Base-by-base conservation (phyloP, 202 grass and related monocot species). In the Eragrostis tef region DNA sequence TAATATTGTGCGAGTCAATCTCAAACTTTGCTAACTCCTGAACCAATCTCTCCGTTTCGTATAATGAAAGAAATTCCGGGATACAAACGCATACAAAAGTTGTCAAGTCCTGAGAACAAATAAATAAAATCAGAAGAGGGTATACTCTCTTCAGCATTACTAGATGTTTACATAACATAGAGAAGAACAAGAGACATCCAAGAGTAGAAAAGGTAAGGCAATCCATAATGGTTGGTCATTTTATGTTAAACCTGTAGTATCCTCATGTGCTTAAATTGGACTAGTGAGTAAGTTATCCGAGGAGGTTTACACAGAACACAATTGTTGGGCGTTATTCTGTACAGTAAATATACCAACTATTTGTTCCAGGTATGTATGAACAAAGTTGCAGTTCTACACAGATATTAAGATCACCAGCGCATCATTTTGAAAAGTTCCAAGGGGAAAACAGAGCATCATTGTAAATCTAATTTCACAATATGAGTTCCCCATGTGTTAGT, bases 11-110 rank as follows among this genome's bases (percentile, higher is more conserved):
- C 20, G 96, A 72, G 69, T 99, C 96, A 47, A 99, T 99, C 86
- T 99, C 89, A 20, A 99, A 99, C 77, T 93, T 99, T 25, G 93
- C 91, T 69, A 99, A 78, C 72, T 99, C 96, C 90, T 99, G 96
- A 64, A 99, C 96, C 87, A 99, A 89, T 87, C 96, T 93, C 85
- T 99, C 96, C 21, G 96, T 99, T 87, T 99, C 96, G 87, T 99
- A 99, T 19, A 99, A 88, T 72, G 96, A 99, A 77, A 99, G 93
- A 81, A 99, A 99, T 83, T 99, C 96, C 65, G 96, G 96, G 65
- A 99, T 99, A 83, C 96, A 99, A 48, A 99, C 91, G 75, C 96
- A 99, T 46, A 99, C 90, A 79, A 99, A 99, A 57, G 96, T 99
- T 50, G 96, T 99, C 93, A 99, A 70, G 45, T 99, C 96, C 96